phyloP scores from a whole-genome alignment of 768 basidiomycete species.

The Hygrophoropsis aurantiaca region DNA sequence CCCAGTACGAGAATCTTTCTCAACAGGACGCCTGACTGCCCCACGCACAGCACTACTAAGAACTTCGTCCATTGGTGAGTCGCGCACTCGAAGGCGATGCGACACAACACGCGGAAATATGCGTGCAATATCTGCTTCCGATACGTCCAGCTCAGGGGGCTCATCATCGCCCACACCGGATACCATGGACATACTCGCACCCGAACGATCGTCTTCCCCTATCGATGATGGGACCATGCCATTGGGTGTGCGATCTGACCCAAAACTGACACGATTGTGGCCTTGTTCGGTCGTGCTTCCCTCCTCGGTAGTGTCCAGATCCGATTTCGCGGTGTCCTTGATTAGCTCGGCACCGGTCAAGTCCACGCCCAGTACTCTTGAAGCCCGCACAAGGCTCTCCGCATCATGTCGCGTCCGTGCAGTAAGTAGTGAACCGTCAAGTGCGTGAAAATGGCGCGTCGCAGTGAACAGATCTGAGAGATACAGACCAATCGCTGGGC shows the following conservation, averaged over 20 bases:
- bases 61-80: conserved; percentile 70
- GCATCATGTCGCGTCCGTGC: conserved; percentile 61
- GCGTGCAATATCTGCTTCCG: conserved; percentile 73
- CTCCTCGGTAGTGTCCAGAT: conserved; percentile 16
- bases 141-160: conserved; percentile 51
- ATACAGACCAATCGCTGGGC: conserved; percentile 58
- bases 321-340: conserved; percentile 20
- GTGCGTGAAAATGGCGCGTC: conserved; percentile 63
- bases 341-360: conserved; percentile 61
- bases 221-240: background rate
- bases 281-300: conserved; percentile 13
- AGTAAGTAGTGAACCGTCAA: conserved; percentile 71
- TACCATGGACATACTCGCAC: background rate
- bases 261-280: conserved; percentile 1
- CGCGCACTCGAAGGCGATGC: conserved; percentile 70
- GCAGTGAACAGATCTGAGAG: conserved; percentile 74
- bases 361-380: conserved; percentile 63
- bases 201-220: background rate
- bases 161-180: conserved; percentile 13
- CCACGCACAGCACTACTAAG: conserved; percentile 63
- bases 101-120: conserved; percentile 72
- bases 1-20: conserved; percentile 8
- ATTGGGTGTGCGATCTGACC: too few relatives aligned
- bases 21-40: conserved; percentile 33
- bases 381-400: conserved; percentile 64